A percentile compares a stretch with the other conserved stretches of the same genome.
Evolutionary conservation across 305 asterid species (phyloP).

Genomic region (Fraxinus baroniana): DNA sequence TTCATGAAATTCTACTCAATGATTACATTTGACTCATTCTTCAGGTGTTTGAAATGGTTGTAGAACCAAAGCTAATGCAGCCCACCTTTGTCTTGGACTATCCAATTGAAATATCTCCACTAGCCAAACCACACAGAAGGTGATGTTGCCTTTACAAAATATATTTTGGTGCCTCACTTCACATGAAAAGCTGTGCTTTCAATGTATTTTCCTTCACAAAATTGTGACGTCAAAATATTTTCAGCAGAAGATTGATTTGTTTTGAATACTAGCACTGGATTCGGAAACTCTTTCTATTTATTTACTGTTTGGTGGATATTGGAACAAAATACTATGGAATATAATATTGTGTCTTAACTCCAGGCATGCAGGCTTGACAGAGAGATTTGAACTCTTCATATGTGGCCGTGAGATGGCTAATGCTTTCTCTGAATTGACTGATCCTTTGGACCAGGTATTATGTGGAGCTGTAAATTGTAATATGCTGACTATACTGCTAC

Average conservation of each 20-base stretch:
- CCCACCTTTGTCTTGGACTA: conserved; percentile 97
- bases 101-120: conserved; percentile 93
- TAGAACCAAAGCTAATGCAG: conserved; percentile 79
- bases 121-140: conserved; percentile 98
- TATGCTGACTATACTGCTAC: not conserved
- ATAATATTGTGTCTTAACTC: conserved; percentile 3
- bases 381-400: conserved; percentile 94
- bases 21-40: conserved; percentile 4
- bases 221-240: not conserved
- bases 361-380: conserved; percentile 85
- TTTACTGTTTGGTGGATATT: not conserved
- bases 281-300: not conserved
- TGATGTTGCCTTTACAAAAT: conserved; percentile 22
- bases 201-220: not conserved
- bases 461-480: not conserved
- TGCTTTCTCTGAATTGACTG: conserved; percentile 97
- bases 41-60: conserved; percentile 83
- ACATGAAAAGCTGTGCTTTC: not conserved
- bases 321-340: not conserved
- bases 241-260: not conserved
- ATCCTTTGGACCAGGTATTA: conserved; percentile 89
- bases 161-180: conserved; percentile 5
- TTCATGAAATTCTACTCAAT: conserved; percentile 13
- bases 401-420: conserved; percentile 97
- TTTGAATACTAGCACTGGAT: not conserved